Evolutionary conservation across 768 basidiomycete species (phyloP).

Genomic region (Leccinellum albellum): DNA sequence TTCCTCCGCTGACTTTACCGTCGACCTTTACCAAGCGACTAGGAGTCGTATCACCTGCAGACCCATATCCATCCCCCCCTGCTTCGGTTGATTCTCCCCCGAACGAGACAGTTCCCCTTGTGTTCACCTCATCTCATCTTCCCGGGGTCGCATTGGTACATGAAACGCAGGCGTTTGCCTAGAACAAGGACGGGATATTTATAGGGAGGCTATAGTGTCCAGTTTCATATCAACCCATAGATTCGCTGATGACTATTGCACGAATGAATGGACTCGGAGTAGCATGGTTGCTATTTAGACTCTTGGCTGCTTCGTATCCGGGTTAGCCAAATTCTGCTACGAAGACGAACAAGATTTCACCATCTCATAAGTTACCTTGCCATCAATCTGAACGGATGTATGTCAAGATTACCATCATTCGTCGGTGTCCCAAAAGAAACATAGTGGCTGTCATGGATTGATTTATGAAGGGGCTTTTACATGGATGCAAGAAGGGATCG

Average conservation of each 20-base stretch:
- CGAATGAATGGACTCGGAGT: neutral
- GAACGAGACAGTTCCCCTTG: conserved; percentile 11
- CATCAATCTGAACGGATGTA: neutral
- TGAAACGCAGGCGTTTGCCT: conserved; percentile 16
- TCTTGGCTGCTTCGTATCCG: neutral
- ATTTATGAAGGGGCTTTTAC: conserved; percentile 15
- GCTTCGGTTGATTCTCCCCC: conserved; percentile 28
- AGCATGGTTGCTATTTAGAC: neutral
- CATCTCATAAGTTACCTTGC: neutral
- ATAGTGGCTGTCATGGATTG: conserved; percentile 7
- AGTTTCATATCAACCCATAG: conserved; percentile 2
- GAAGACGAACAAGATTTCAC: neutral
- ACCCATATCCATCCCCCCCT: conserved; percentile 51
- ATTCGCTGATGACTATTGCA: neutral
- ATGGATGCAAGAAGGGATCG: conserved; percentile 18
- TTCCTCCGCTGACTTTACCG: conserved; percentile 18
- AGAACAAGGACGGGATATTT: conserved; percentile 23
- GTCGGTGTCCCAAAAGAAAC: neutral
- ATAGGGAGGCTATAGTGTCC: conserved; percentile 7
- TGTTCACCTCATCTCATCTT: conserved; percentile 5
- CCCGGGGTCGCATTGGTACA: conserved; percentile 3
- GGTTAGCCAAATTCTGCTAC: neutral
- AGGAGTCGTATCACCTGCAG: conserved; percentile 28
- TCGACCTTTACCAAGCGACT: conserved; percentile 24
- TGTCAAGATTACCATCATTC: neutral